phyloP scores from a whole-genome alignment of 768 basidiomycete genomes.

The Serendipita sp. region DNA sequence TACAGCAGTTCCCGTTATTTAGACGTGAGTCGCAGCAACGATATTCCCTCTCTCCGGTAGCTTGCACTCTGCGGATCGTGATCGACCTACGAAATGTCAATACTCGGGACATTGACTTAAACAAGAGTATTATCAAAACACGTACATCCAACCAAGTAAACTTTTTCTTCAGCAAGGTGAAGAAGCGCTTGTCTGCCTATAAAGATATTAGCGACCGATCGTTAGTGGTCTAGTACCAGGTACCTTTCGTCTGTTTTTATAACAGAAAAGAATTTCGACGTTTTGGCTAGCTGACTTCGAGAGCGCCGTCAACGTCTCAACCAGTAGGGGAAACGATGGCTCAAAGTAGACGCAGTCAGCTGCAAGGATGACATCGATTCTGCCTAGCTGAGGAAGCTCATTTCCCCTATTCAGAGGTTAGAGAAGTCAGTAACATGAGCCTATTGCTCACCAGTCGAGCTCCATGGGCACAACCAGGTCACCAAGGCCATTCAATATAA shows the following conservation, averaged over 20 bases:
- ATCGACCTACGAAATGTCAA: slow-evolving; percentile 27
- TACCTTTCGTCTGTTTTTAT: slow-evolving; percentile 86
- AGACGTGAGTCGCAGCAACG: slow-evolving; percentile 33
- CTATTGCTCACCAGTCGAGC: slow-evolving; percentile 56
- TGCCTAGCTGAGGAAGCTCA: slow-evolving; percentile 31
- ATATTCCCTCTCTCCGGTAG: slow-evolving; percentile 53
- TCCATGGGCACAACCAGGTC: slow-evolving; percentile 43
- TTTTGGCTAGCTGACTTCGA: slow-evolving; percentile 24
- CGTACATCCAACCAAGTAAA: slow-evolving; percentile 58
- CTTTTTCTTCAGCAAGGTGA: slow-evolving; percentile 56
- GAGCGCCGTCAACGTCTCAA: slow-evolving; percentile 59
- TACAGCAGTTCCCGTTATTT: too few relatives aligned
- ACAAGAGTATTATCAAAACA: neutral
- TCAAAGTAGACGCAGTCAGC: slow-evolving; percentile 97
- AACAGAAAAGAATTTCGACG: slow-evolving; percentile 75
- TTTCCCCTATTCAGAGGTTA: slow-evolving; percentile 40
- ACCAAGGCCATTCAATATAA: slow-evolving; percentile 45
- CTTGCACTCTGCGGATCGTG: slow-evolving; percentile 45
- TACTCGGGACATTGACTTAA: neutral
- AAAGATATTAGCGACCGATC: neutral
- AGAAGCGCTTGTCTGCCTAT: slow-evolving; percentile 83
- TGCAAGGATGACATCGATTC: slow-evolving; percentile 60
- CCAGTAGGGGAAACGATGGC: slow-evolving; percentile 77
- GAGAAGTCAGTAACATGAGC: slow-evolving; percentile 8
- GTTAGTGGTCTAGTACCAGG: slow-evolving; percentile 6